Base-by-base conservation (phyloP, 2,329 filamentous ascomycete genomes). In the Penicillium sp. region DNA sequence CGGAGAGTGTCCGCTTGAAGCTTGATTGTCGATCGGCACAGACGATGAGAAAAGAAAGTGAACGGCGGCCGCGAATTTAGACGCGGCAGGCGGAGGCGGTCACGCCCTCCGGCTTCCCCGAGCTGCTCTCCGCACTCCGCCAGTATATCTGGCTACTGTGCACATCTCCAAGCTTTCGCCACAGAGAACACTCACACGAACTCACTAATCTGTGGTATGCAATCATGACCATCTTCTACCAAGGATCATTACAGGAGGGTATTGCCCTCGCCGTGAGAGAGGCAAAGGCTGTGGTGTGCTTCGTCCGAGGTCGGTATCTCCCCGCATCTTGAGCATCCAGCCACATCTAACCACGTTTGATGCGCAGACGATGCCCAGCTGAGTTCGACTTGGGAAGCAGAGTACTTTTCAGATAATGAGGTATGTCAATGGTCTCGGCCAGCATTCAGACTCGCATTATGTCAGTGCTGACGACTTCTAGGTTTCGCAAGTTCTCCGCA, bases 221-320 rank as follows among this genome's bases (percentile, higher is more conserved):
- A 35, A 58, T 59, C 25, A 63, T 63, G 66, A 73, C 49, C 43
- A 93, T 96, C 88, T 97, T 96, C 77, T 93, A 92, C 74, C 71
- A 88, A 61, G 93, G 92, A 17, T 87, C 86, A 61, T 78, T 97
- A 20, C 90, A 96, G 69, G 88, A 89, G 69, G 93, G 91, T 59
- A 96, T 97, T 67, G 83, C 85, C 35, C 81, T 85, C 20, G 92
- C 93, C 12, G 83, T 97, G 6, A 84, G 86, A 61, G 82, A 93
- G 73, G 81, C 86, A 60, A 96, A 94, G 76, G 83, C 90, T 17
- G 90, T 97, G 0, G 84, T 90, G 34, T 96, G 92, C 78, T 96
- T 97, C 75, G 88, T 96, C 35, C 86, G 87, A 71, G 89, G 91
- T 92, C 75, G 65, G 80, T 63, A 25, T 63, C 61, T 64, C 62